Evolutionary conservation across 441 rosid species (phyloP), one percentile per base, ranked within the genome.

Genomic region (Metrosideros polymorpha): DNA sequence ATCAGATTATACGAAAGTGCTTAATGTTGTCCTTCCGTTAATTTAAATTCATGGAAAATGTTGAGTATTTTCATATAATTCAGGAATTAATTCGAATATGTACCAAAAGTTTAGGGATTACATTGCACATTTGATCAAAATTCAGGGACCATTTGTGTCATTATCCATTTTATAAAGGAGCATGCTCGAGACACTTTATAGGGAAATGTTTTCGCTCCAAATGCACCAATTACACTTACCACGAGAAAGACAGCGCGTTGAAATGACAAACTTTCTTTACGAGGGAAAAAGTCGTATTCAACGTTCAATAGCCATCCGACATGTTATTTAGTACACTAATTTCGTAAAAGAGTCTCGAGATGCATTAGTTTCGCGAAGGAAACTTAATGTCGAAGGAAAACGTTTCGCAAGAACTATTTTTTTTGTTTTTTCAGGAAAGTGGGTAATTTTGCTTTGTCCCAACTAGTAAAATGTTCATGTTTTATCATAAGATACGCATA

Each of bases 221-320:
- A 61, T 61, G 9, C 24, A 30, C 2, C 6, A 1, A 61, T 61
- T 0, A 19, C 2, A 2, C 42, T 7, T 17, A 30, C 15, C 24
- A 30, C 6, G 3, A 61, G 75, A 30, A 61, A 30, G 42, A 30
- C 0, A 1, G 2, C 0, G 32, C 9, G 0, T 57, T 29, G 22
- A 59, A 29, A 59, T 7, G 71, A 6, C 7, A 59, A 59, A 51
- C 8, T 17, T 18, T 18, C 19, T 51, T 50, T 12, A 10, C 12
- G 12, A 4, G n/a, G n/a, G n/a, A n/a, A n/a, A n/a, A n/a, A n/a
- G 39, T 15, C 71, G 7, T 1, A 9, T 15, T 61, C 71, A 1
- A 61, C 7, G 10, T 3, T 29, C 15, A 61, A 10, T 61, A 1
- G 6, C 2, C 2, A 59, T 63, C 8, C 8, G 24, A 63, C 43